Conservation (phyloP, 2,329 filamentous ascomycete genomes). For the Akanthomyces muscarius region DNA sequence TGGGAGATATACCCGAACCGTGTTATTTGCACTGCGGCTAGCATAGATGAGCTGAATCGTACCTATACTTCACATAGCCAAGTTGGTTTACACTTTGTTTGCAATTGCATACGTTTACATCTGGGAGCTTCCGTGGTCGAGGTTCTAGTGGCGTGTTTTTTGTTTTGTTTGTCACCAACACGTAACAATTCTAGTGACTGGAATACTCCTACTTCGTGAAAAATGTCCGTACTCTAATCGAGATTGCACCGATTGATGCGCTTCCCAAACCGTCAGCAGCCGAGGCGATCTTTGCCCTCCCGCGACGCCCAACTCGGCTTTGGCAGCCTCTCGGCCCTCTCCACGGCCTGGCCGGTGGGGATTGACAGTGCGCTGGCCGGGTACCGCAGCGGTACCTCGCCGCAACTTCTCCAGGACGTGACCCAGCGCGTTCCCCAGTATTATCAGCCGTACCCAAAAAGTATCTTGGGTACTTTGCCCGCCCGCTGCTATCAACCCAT, state of each 20-base stretch:
- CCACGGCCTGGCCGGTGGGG: conserved; percentile 1
- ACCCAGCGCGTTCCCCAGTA: neutral
- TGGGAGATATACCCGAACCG: conserved; percentile 8
- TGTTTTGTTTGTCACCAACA: neutral
- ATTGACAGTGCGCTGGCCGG: neutral
- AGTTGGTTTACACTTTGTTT: neutral
- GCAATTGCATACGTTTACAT: conserved; percentile 6
- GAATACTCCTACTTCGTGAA: neutral
- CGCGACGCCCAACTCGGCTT: neutral
- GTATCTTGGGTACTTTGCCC: neutral
- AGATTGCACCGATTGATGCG: neutral
- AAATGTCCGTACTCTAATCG: neutral
- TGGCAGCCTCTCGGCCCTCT: neutral
- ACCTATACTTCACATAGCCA: conserved; percentile 3
- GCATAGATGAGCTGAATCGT: conserved; percentile 1
- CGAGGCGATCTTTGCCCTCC: neutral
- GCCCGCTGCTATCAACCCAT: neutral
- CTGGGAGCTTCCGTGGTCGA: neutral
- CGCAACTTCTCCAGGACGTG: neutral
- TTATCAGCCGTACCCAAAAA: neutral
- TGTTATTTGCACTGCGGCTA: neutral
- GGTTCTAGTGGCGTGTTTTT: neutral
- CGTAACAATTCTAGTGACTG: neutral
- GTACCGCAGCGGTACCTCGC: conserved; percentile 3
- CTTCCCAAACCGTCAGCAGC: neutral